Evolutionary conservation across 768 basidiomycete species (phyloP), one percentile per base, ranked within the genome.

Genomic region (Butyriboletus loyo): DNA sequence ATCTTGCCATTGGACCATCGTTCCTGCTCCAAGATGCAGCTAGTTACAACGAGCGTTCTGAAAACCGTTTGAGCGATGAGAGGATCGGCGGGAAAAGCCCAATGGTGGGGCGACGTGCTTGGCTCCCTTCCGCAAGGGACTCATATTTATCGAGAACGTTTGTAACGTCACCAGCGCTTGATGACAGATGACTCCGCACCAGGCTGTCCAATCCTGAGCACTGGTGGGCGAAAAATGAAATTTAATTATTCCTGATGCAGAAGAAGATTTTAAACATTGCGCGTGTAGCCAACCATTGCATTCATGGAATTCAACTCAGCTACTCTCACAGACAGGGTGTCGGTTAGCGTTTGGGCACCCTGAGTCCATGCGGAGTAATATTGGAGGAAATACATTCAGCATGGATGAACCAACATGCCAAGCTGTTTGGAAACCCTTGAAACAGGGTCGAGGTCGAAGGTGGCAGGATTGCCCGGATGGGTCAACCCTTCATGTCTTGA

Each of bases 1-100:
- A 24, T 35, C 44, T 11, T 46, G 2, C 57, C 66, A 68, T 8
- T 59, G 17, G 27, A 62, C 53, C 68, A 68, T 68, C 11, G 40
- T 50, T 40, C n/a, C 17, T 9, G 24, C 6, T 24, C 9, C 7
- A 22, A 22, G 19, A 32, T 19, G 22, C 4, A 28, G 30, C 25
- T 35, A 22, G 17, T 57, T 31, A 19, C n/a, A n/a, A 21, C 7
- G 34, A 48, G 44, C 0, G 28, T 14, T 43, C 36, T 9, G 34
- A 36, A n/a, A 41, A 17, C 1, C 10, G 7, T 11, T 22, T 17
- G 34, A 36, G 46, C 19, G 2, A n/a, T 3, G 46, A 21, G 49
- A 27, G 10, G 27, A 13, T 19, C 10, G 32, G 34, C 11, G 32
- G 25, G 28, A 30, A 41, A 38, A 11, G 22, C 7, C 5, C 19